phyloP scores from a whole-genome alignment of 352 stramenopile species.

The Globisporangium abappressorium region DNA sequence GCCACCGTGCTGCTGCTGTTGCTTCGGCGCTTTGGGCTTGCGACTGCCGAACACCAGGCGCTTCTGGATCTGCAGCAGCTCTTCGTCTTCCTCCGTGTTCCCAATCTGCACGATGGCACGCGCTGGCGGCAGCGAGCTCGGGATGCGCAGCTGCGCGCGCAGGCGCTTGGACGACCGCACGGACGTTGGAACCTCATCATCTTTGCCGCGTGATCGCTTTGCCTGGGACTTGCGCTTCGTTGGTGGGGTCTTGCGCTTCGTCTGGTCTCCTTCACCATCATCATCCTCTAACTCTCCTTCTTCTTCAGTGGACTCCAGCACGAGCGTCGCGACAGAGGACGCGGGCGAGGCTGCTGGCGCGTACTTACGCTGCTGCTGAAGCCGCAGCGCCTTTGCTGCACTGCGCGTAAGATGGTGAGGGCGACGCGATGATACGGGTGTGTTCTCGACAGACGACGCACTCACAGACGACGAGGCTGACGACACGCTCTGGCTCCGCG shows the following conservation, averaged over 20 bases:
- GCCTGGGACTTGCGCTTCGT: slow-evolving; percentile 8
- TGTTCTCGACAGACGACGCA: background rate
- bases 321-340: slow-evolving; percentile 1
- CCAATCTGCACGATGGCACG: slow-evolving; percentile 23
- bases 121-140: slow-evolving; percentile 17
- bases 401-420: slow-evolving; percentile 2
- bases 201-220: background rate
- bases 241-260: slow-evolving; percentile 9
- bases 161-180: slow-evolving; percentile 17
- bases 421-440: background rate
- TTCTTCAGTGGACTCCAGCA: slow-evolving; percentile 10
- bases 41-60: slow-evolving; percentile 19
- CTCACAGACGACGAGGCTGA: background rate
- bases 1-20: background rate
- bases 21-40: slow-evolving; percentile 6
- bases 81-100: slow-evolving; percentile 26
- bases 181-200: slow-evolving; percentile 5
- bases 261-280: background rate
- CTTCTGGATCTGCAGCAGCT: slow-evolving; percentile 38
- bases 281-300: slow-evolving; percentile 6
- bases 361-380: background rate
- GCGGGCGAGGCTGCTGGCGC: background rate
- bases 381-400: background rate
- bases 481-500: background rate
- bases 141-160: slow-evolving; percentile 12